These are phyloP conservation scores for Vitis hybrid DNA, from an alignment of 177 flowering plant genomes.

Conservation along the genomic window DNA sequence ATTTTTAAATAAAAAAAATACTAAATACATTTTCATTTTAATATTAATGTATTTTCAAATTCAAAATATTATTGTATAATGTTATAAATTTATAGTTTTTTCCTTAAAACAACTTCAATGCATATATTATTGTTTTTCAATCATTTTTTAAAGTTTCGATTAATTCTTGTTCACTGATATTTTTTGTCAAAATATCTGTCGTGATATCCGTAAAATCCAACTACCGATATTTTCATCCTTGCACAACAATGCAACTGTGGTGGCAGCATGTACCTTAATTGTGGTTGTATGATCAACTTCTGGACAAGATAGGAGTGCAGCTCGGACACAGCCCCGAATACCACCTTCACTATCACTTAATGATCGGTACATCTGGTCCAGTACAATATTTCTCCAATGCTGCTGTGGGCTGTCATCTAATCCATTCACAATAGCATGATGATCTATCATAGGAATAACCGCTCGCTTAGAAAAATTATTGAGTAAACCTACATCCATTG, in stretches of 20 bases:
- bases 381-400: conserved; percentile 36
- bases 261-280: conserved; percentile 28
- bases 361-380: conserved; percentile 40
- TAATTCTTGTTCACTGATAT: too few species aligned
- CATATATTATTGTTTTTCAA: too few species aligned
- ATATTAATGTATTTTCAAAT: too few species aligned
- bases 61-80: too few species aligned
- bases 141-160: too few species aligned
- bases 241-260: neutral
- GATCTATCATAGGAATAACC: conserved; percentile 13
- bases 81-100: too few species aligned
- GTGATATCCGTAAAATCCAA: too few species aligned
- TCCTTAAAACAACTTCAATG: neutral
- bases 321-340: conserved; percentile 34
- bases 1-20: too few species aligned
- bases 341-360: conserved; percentile 37
- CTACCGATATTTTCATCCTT: too few species aligned
- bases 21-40: too few species aligned
- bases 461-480: conserved; percentile 20
- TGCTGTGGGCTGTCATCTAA: conserved; percentile 22
- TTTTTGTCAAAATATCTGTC: neutral
- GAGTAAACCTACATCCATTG: conserved; percentile 3
- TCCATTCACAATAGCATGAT: conserved; percentile 19
- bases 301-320: conserved; percentile 31
- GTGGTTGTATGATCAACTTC: conserved; percentile 14